Base-by-base conservation (phyloP, 2,329 filamentous ascomycete species). In the Colletotrichum falcatum region DNA sequence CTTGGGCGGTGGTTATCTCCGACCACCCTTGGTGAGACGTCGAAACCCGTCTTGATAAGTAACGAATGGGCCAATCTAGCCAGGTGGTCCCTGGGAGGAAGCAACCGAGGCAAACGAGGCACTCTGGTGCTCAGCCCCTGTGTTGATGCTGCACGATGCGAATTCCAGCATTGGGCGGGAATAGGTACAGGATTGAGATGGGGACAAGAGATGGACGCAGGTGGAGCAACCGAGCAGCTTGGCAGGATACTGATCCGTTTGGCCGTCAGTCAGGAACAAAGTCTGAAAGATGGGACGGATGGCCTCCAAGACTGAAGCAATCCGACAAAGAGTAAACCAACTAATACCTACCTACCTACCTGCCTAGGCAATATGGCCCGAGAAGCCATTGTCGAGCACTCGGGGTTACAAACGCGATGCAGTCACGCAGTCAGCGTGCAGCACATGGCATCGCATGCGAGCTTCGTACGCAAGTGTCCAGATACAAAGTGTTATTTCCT, bases 171-270 rank as follows among this genome's bases (percentile, higher is more conserved):
- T 39, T 44, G 39, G 58, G 39, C 20, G 14, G 44, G 26, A 33
- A n/a, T 23, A n/a, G n/a, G n/a, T n/a, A 60, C 39, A 55, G 55
- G 55, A 62, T 66, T 69, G 61, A 54, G 61, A 66, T 46, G 54
- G 44, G 60, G 53, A 69, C 61, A 60, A 26, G 56, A 53, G 46
- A 60, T 63, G 59, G 23, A 33, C 51, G 60, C 39, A 46, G 48
- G 49, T 51, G 65, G 30, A 63, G 61, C 59, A 56, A 39, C 59
- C 28, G 58, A 61, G 44, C 58, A 56, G 51, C 61, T 39, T 59
- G 56, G 61, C 54, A 60, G 48, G 28, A 28, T 65, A 30, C 26
- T 61, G 48, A 68, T 66, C 61, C 55, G 55, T 35, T 26, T 49
- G 35, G 60, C 37, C 28, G 54, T 58, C 53, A 49, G 53, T 48